Conservation (phyloP, 2,329 filamentous ascomycete species). For the Celoporthe dispersa region DNA sequence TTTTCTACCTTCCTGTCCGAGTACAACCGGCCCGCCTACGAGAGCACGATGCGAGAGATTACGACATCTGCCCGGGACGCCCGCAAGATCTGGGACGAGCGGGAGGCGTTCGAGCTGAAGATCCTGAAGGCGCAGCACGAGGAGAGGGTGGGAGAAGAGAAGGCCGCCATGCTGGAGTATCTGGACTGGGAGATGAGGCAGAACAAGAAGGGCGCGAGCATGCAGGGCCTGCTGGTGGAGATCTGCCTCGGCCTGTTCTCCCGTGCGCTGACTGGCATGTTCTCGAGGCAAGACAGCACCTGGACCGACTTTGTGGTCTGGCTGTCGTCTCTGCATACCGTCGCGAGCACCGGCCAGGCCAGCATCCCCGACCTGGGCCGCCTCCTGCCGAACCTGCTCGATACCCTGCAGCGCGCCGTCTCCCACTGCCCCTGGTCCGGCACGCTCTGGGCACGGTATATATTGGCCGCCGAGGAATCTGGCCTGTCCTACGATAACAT, state of each 20-base stretch:
- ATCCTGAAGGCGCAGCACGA: slow-evolving; percentile 62
- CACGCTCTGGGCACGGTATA: slow-evolving; percentile 85
- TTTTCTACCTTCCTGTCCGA: slow-evolving; percentile 77
- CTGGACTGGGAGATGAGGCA: slow-evolving; percentile 81
- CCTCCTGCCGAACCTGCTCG: slow-evolving; percentile 58
- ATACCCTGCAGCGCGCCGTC: slow-evolving; percentile 79
- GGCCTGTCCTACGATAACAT: slow-evolving; percentile 78
- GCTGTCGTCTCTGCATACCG: slow-evolving; percentile 56
- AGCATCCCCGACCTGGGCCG: slow-evolving; percentile 43
- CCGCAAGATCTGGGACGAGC: slow-evolving; percentile 65
- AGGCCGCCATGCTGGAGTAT: slow-evolving; percentile 65
- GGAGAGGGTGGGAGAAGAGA: slow-evolving; percentile 60
- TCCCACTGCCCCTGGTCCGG: slow-evolving; percentile 94
- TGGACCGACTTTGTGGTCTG: slow-evolving; percentile 89
- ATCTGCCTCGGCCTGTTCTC: slow-evolving; percentile 73
- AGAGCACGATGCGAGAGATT: slow-evolving; percentile 71
- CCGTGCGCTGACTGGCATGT: slow-evolving; percentile 71
- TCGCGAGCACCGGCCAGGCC: slow-evolving; percentile 42
- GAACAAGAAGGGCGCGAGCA: slow-evolving; percentile 58
- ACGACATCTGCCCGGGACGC: slow-evolving; percentile 66
- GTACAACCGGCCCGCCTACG: slow-evolving; percentile 73
- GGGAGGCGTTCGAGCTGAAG: slow-evolving; percentile 71
- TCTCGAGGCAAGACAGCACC: slow-evolving; percentile 72
- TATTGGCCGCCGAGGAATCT: slow-evolving; percentile 82
- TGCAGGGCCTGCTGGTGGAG: slow-evolving; percentile 49